Conservation (phyloP, 139 green algal species). For the Chlamydomonas sp. region DNA sequence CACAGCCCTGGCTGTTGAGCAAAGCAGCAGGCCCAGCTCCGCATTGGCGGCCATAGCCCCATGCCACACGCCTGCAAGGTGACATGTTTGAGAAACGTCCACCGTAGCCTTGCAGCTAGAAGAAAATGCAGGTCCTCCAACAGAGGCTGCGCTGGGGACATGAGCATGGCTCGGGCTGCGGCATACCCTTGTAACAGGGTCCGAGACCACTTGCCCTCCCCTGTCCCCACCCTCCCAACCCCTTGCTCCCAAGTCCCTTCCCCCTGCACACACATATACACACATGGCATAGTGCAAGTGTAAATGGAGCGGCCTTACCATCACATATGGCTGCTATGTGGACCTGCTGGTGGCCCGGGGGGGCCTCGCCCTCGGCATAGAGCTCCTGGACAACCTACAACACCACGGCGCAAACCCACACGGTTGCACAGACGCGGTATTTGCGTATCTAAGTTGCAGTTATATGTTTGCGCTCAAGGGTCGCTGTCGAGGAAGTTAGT, state of each 20-base stretch:
- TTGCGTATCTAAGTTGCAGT: background rate
- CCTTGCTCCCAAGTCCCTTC: background rate
- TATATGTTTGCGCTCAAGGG: background rate
- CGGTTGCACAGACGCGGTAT: background rate
- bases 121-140: background rate
- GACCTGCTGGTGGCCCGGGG: slow-evolving; percentile 20
- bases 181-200: background rate
- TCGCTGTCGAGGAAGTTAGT: background rate
- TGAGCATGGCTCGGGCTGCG: background rate
- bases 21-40: too few species aligned
- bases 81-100: too few species aligned
- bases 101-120: too few species aligned
- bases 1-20: too few species aligned
- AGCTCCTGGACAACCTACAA: slow-evolving; percentile 38
- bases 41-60: too few species aligned
- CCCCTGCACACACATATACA: background rate
- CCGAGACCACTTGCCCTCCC: too few species aligned
- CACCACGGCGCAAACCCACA: background rate
- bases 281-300: background rate
- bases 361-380: slow-evolving; percentile 32
- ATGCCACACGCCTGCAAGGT: too few species aligned
- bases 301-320: slow-evolving; percentile 16
- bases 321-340: slow-evolving; percentile 46
- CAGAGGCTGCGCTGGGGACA: background rate
- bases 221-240: too few species aligned